A percentile compares a stretch with the other conserved stretches of the same genome.
Conservation (phyloP, 768 basidiomycete species). For the Tylopilus intermedius region DNA sequence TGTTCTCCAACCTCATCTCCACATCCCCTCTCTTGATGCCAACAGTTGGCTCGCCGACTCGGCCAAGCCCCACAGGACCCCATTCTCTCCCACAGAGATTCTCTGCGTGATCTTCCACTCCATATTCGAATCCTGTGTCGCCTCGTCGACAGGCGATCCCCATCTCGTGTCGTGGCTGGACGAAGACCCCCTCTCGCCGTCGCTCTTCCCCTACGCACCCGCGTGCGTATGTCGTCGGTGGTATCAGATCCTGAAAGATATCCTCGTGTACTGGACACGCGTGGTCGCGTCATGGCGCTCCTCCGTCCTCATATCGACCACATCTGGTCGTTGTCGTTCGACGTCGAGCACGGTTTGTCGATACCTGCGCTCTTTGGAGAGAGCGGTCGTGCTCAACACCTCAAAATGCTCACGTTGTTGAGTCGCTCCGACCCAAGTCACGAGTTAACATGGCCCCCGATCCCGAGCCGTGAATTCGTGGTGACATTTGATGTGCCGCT, state of each 20-base stretch:
- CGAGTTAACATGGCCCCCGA: background rate
- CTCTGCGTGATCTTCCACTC: constrained; percentile 7
- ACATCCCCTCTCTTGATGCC: background rate
- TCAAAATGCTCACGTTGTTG: constrained; percentile 1
- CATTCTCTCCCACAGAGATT: constrained; percentile 10
- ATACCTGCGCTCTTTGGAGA: constrained; percentile 12
- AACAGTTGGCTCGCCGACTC: too few relatives aligned
- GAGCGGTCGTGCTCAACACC: background rate
- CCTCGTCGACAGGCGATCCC: background rate
- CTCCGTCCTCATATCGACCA: constrained; percentile 1
- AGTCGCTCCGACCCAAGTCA: background rate
- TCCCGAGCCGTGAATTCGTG: background rate
- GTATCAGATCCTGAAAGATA: background rate
- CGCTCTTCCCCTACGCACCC: constrained; percentile 10
- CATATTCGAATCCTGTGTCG: constrained; percentile 5
- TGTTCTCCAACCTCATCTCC: constrained; percentile 7
- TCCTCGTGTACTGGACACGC: constrained; percentile 9
- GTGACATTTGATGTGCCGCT: background rate
- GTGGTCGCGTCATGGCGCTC: background rate
- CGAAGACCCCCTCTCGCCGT: background rate
- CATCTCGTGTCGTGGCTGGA: background rate
- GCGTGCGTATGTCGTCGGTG: constrained; percentile 7
- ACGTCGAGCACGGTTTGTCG: background rate
- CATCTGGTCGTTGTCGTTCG: constrained; percentile 11
- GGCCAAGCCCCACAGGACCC: background rate